These are phyloP conservation scores for Effrenium voratum DNA, from an alignment of 73 alveolate genomes.

Conservation along the genomic window DNA sequence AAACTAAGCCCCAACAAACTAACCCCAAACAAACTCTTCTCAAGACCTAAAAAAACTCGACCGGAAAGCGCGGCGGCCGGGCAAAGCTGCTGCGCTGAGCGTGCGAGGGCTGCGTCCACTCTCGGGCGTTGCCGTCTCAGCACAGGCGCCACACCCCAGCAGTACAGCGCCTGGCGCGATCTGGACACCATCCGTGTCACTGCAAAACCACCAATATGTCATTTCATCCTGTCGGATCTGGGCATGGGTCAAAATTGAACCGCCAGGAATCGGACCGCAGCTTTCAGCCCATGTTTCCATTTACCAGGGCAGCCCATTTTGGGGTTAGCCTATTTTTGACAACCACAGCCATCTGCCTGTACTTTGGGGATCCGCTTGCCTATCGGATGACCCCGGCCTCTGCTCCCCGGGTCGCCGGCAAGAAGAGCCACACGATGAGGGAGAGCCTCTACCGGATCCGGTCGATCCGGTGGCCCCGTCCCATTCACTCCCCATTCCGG, in stretches of 20 bases:
- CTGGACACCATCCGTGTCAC: too few relatives aligned
- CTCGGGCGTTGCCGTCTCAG: slow-evolving; percentile 71
- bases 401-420: slow-evolving; percentile 72
- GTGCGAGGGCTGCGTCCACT: slow-evolving; percentile 21
- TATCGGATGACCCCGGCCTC: too few relatives aligned
- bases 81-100: slow-evolving; percentile 29
- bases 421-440: slow-evolving; percentile 53
- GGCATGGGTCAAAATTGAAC: too few relatives aligned
- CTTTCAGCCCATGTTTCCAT: too few relatives aligned
- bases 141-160: slow-evolving; percentile 76
- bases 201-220: too few relatives aligned
- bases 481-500: not conserved
- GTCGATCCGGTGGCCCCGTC: not conserved
- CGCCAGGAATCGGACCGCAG: too few relatives aligned
- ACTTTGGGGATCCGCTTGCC: too few relatives aligned
- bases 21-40: not conserved
- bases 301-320: too few relatives aligned
- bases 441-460: not conserved
- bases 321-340: too few relatives aligned
- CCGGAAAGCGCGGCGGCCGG: not conserved
- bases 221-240: too few relatives aligned
- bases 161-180: slow-evolving; percentile 25
- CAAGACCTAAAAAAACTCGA: not conserved
- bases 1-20: not conserved
- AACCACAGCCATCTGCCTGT: too few relatives aligned